phyloP scores from a whole-genome alignment of 192 early-diverging fungal species.

The Rhizophlyctis rosea region DNA sequence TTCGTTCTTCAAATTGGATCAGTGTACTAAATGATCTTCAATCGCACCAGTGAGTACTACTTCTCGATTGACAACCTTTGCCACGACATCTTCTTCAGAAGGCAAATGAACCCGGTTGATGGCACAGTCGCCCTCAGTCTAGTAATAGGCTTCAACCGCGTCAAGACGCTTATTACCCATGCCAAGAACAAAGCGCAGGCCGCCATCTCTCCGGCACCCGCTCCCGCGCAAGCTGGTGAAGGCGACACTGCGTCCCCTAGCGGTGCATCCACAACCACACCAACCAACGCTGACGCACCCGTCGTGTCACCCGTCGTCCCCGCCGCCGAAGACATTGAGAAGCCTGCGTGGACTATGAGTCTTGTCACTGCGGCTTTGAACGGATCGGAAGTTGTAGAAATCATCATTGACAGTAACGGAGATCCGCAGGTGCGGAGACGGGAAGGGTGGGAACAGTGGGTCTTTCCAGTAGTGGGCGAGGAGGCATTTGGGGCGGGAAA shows the following conservation, averaged over 20 bases:
- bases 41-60: slow-evolving; percentile 78
- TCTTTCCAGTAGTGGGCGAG: slow-evolving; percentile 49
- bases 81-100: slow-evolving; percentile 92
- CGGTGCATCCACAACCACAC: too few species aligned
- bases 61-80: slow-evolving; percentile 96
- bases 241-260: too few species aligned
- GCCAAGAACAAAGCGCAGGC: slow-evolving; percentile 26
- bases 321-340: slow-evolving; percentile 13
- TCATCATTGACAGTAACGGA: slow-evolving; percentile 52
- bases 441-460: slow-evolving; percentile 86
- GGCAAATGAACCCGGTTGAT: slow-evolving; percentile 78
- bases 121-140: slow-evolving; percentile 80
- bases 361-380: slow-evolving; percentile 26
- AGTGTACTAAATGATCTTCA: too few species aligned
- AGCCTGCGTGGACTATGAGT: slow-evolving; percentile 23
- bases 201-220: background rate
- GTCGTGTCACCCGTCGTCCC: too few species aligned
- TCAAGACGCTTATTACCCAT: slow-evolving; percentile 38
- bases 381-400: slow-evolving; percentile 55
- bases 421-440: slow-evolving; percentile 31
- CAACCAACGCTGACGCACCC: too few species aligned
- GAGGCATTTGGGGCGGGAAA: too few species aligned
- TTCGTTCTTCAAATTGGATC: slow-evolving; percentile 1
- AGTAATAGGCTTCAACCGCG: slow-evolving; percentile 85
- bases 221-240: background rate